Evolutionary conservation across 768 basidiomycete genomes (phyloP), one percentile per base, ranked within the genome.

Genomic region (Mycena maculata): DNA sequence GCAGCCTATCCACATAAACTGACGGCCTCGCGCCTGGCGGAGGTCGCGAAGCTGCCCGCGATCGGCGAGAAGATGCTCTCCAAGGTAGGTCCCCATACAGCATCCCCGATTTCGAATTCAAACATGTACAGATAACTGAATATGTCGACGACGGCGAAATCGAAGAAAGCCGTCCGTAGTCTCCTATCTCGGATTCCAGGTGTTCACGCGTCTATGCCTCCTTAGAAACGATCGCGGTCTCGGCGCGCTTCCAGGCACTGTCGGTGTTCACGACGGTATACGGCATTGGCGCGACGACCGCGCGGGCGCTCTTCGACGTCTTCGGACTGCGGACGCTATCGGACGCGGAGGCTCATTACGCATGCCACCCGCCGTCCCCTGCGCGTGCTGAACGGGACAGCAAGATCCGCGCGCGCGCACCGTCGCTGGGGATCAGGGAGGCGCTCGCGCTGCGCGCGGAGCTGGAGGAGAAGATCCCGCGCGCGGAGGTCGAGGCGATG

Each of bases 401-500:
- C 59, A 55, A 44, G 28, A 27, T 64, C 13, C 48, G 20, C 54
- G 53, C 54, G 41, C 77, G 77, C 56, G 71, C 63, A 31, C 81
- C 38, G 71, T 77, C 54, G 57, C 65, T 85, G 42, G 81, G 85
- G 60, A 84, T 92, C 59, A 83, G 85, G 71, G 77, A 87, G n/a
- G 88, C 87, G 8, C 80, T 94, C 27, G 83, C 83, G 31, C 80
- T 93, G 60, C 81, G 85, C 42, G 78, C 83, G 18, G 90, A 94
- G 48, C 78, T 95, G 4, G 80, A 79, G 38, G 60, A 73, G 23
- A 74, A 76, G 25, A 95, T 97, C 38, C 83, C 92, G 0, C 82
- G 94, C 9, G 80, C 77, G 0, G 94, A 98, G 75, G 92, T 93
- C 0, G 90, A 94, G 63, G 87, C 91, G 71, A 95, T 97, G 63